Conservation (phyloP, 2,329 filamentous ascomycete genomes). For the Penicillium sp. region DNA sequence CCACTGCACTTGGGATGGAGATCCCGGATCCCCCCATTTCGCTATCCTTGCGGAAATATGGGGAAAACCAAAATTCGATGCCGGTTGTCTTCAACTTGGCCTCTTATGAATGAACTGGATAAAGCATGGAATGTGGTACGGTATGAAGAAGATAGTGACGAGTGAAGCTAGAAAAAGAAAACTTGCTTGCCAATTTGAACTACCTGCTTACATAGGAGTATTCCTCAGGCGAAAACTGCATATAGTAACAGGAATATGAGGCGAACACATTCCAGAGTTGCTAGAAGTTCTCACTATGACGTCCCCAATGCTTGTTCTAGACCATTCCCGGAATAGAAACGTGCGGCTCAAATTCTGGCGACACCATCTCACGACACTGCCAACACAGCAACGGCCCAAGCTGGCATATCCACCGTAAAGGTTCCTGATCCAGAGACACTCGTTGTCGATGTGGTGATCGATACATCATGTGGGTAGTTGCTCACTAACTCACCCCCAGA, state of each 20-base stretch:
- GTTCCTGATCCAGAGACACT: not conserved
- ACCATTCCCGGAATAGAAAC: not conserved
- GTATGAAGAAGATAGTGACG: not conserved
- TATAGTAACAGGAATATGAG: not conserved
- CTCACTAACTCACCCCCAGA: not conserved
- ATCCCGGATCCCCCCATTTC: no score
- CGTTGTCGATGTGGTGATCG: not conserved
- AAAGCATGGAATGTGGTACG: not conserved
- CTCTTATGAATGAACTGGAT: not conserved
- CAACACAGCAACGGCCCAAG: not conserved
- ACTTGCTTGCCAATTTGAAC: not conserved
- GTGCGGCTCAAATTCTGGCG: not conserved
- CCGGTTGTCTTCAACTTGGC: no score
- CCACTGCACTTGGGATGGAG: no score
- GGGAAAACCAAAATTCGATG: no score
- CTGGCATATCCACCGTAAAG: not conserved
- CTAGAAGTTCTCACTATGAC: not conserved
- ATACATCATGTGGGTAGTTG: not conserved
- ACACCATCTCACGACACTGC: not conserved
- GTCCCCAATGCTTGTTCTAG: not conserved
- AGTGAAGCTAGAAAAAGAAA: not conserved
- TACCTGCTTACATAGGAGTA: not conserved
- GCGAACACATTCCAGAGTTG: not conserved
- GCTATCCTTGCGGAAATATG: no score
- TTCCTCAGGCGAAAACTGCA: not conserved